Conservation (phyloP, 2,329 filamentous ascomycete species). For the Geosmithia morbida region DNA sequence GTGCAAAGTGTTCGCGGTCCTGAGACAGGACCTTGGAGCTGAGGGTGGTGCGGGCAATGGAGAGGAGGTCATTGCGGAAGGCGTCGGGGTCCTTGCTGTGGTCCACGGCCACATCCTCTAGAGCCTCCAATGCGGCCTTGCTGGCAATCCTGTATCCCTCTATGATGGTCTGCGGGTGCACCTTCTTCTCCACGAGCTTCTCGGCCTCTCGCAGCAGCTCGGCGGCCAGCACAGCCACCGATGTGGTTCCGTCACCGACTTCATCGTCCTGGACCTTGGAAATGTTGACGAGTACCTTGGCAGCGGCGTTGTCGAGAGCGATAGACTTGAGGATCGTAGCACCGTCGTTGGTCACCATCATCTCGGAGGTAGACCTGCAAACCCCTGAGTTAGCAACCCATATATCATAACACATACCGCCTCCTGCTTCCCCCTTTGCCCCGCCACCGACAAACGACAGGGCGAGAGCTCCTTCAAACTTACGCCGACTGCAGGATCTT, state of each 20-base stretch:
- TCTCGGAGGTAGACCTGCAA: conserved; percentile 76
- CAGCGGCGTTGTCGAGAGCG: conserved; percentile 93
- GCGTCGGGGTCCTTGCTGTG: conserved; percentile 71
- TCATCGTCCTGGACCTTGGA: conserved; percentile 99
- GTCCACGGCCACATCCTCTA: conserved; percentile 76
- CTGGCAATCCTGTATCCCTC: conserved; percentile 98
- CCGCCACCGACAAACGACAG: not conserved
- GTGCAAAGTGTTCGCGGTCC: conserved; percentile 82
- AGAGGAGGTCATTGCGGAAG: conserved; percentile 78
- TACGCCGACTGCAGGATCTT: conserved; percentile 95
- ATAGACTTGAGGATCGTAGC: conserved; percentile 98
- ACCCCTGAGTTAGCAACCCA: conserved; percentile 1
- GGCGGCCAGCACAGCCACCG: conserved; percentile 88
- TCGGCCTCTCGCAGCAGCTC: conserved; percentile 93
- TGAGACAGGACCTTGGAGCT: conserved; percentile 96
- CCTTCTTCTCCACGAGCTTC: conserved; percentile 94
- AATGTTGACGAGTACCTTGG: conserved; percentile 97
- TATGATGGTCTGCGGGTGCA: conserved; percentile 98
- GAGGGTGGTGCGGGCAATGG: conserved; percentile 87
- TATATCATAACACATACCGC: not conserved
- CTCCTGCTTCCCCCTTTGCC: too few relatives aligned
- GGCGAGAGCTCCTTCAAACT: conserved; percentile 17
- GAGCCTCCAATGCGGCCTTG: conserved; percentile 67
- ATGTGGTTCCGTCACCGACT: conserved; percentile 94
- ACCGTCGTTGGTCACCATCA: conserved; percentile 97